Conservation (phyloP, 495 filamentous ascomycete genomes). For the Wilcoxina mikolae region DNA sequence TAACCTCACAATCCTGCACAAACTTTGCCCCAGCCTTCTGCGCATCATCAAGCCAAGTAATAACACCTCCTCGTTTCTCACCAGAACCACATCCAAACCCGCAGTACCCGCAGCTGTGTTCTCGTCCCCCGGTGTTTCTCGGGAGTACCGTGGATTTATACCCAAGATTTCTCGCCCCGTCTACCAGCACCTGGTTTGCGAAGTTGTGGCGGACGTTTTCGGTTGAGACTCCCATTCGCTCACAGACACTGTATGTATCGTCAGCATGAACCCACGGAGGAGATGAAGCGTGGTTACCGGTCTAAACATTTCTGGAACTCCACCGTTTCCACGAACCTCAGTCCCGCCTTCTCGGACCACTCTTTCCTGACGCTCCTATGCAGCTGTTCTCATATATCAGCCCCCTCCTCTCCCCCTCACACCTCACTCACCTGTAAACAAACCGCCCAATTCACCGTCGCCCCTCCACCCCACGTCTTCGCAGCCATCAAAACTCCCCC, state of each 20-base stretch:
- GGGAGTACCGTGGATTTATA: conserved; percentile 55
- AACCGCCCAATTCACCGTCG: conserved; percentile 81
- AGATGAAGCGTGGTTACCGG: conserved; percentile 15
- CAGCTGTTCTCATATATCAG: conserved; percentile 29
- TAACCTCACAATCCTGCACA: conserved; percentile 38
- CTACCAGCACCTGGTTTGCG: conserved; percentile 50
- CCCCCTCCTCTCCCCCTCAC: not conserved
- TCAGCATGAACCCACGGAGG: conserved; percentile 30
- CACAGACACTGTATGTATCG: conserved; percentile 34
- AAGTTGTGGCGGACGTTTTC: conserved; percentile 54
- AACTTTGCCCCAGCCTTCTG: conserved; percentile 58
- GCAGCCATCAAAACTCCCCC: conserved; percentile 57
- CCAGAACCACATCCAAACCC: conserved; percentile 55
- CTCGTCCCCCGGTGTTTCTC: conserved; percentile 57
- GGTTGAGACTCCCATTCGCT: conserved; percentile 64
- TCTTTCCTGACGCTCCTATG: conserved; percentile 68
- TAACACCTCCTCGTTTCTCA: conserved; percentile 52
- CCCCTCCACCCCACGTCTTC: conserved; percentile 70
- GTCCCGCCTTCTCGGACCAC: conserved; percentile 52
- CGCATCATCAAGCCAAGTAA: conserved; percentile 66
- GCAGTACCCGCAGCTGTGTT: conserved; percentile 70
- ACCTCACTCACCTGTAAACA: conserved; percentile 40
- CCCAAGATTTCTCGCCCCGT: conserved; percentile 62
- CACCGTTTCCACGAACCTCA: conserved; percentile 62
- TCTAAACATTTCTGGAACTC: conserved; percentile 69